Evolutionary conservation across 352 stramenopile genomes (phyloP), one percentile per base, ranked within the genome.

Genomic region (Pseudoperonospora humuli): DNA sequence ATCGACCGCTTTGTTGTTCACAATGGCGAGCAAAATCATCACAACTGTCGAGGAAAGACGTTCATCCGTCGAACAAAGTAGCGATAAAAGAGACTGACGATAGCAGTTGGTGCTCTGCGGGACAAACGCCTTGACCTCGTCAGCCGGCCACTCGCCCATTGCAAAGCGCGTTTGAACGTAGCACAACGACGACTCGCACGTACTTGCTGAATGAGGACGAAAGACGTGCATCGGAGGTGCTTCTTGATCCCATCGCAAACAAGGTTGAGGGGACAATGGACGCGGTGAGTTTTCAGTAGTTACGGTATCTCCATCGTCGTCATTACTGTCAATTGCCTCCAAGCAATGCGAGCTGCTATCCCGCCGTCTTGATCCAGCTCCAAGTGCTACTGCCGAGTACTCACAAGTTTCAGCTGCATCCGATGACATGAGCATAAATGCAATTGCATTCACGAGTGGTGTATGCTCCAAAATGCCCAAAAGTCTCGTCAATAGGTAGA

Each of bases 141-240:
- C 63, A 7, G 79, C 33, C 1, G 81, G 77, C 81, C 81, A 93
- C 37, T 91, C 78, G 20, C 81, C 81, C 34, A 80, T 75, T 18
- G 49, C 67, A 51, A 84, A 90, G 0, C 78, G 73, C 6, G 75
- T 90, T 50, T 90, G 71, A 21, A 90, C 40, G 44, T 90, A 90
- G 44, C 78, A 90, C 14, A 87, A 50, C 2, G 72, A 70, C 18
- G 75, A 84, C 20, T 84, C 61, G 41, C 75, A 87, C 24, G 60
- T 46, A 0, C 34, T 64, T 21, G 46, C 18, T 3, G 75, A 80
- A 50, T 90, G 78, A 0, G 70, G 61, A 26, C 64, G 68, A 39
- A 88, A 88, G 26, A 73, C 48, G 42, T 68, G 58, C 36, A 60
- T 70, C 14, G 65, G 37, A 24, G 59, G 62, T 7, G 35, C 50